Evolutionary conservation across 176 grass and related monocot genomes (phyloP).

Genomic region (Pontederia paniculata): DNA sequence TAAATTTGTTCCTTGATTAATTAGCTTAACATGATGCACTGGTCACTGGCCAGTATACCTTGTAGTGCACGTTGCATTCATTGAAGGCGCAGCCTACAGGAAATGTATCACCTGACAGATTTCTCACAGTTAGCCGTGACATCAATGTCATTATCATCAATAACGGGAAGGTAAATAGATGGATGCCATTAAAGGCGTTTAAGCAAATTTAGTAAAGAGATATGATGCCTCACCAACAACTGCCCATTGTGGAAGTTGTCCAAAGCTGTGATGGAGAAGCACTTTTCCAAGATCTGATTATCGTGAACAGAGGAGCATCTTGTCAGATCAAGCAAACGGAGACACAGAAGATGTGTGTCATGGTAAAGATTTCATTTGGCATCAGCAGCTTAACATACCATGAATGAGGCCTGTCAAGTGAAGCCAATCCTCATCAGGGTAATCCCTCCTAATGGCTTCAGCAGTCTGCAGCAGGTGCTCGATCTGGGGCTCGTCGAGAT

Average conservation of each 20-base stretch:
- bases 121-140: no score
- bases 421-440: constrained; percentile 80
- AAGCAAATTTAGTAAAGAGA: no score
- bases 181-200: no score
- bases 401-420: constrained; percentile 94
- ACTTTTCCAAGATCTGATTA: constrained; percentile 81
- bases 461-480: constrained; percentile 94
- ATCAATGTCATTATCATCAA: not conserved
- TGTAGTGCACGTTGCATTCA: constrained; percentile 73
- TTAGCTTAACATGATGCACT: no score
- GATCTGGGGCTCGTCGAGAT: constrained; percentile 91
- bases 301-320: not conserved
- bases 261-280: constrained; percentile 68
- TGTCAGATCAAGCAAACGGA: no score
- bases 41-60: constrained; percentile 31
- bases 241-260: constrained; percentile 74
- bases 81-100: constrained; percentile 65
- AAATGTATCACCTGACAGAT: constrained; percentile 69
- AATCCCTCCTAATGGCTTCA: constrained; percentile 91
- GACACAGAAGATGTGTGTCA: not conserved
- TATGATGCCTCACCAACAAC: constrained; percentile 53
- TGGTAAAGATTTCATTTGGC: no score
- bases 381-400: constrained; percentile 15
- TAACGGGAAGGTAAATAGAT: no score
- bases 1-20: not conserved